Evolutionary conservation across 768 basidiomycete species (phyloP), one percentile per base, ranked within the genome.

Genomic region (Tricholoma sp.): DNA sequence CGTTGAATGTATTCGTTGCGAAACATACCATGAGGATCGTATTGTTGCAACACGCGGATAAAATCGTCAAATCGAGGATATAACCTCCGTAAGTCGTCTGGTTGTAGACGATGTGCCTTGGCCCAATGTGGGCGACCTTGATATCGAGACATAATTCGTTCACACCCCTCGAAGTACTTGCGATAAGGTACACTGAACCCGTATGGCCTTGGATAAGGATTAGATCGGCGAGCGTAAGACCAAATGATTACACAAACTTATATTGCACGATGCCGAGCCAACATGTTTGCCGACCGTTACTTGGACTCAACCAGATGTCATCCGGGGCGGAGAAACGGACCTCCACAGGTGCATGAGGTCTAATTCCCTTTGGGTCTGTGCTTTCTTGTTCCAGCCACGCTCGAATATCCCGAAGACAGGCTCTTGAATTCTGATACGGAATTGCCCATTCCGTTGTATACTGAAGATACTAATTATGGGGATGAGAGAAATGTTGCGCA

Each of bases 241-340:
- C 4, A 18, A 3, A 9, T 6, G 55, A 41, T 50, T 43, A 53
- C 12, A 73, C 90, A 66, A 57, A 98, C 96, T 92, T 93, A 76
- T 86, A 99, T 67, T 95, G 92, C n/a, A 97, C 83, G 53, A 98
- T 84, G n/a, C 97, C 97, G 58, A 99, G 91, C 90, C 94, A 99
- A 63, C 87, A 89, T 7, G 89, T 94, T 68, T 74, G 76, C 56
- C 84, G 80, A 53, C 86, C 87, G 66, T 83, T 84, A 66, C 88
- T 88, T 2, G 97, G 97, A 68, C 90, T 93, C 31, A 99, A 78
- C 92, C 92, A 98, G 53, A 97, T 90, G 66, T 97, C 91, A 71
- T 98, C 97, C 21, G 79, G 77, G 12, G 85, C 84, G 45, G 92
- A 88, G 70, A 91, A 94, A 9, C 97, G 83, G 54, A 99, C 83